Percentiles rank a stretch among this genome's conserved stretches.
These are phyloP conservation scores for Ramichloridium luteum DNA, from an alignment of 2,329 filamentous ascomycete genomes.

Conservation along the genomic window DNA sequence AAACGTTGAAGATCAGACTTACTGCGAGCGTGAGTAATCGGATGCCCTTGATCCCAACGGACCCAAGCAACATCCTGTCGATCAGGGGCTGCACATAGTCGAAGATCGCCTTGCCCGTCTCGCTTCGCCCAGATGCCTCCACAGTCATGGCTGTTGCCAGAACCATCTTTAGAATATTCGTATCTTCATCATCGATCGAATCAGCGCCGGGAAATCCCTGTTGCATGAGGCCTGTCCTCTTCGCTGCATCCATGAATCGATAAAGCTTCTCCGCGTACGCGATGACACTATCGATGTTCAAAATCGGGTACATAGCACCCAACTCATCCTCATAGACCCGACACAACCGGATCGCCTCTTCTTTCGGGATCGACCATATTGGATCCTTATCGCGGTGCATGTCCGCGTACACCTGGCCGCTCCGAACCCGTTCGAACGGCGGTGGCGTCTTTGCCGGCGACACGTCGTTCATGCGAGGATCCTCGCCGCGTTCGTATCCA, in stretches of 20 bases:
- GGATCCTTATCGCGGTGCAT: conserved; percentile 53
- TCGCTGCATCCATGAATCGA: conserved; percentile 58
- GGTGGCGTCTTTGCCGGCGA: conserved; percentile 1
- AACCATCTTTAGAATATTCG: conserved; percentile 69
- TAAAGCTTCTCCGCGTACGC: conserved; percentile 58
- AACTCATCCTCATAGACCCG: conserved; percentile 79
- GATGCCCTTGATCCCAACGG: conserved; percentile 46
- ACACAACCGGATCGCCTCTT: conserved; percentile 70
- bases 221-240: conserved; percentile 46
- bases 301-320: conserved; percentile 80
- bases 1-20: conserved; percentile 19
- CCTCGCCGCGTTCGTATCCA: too few relatives aligned
- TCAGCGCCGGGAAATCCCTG: conserved; percentile 43
- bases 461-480: too few relatives aligned
- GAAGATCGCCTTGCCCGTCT: conserved; percentile 60
- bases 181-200: conserved; percentile 48
- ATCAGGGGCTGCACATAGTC: conserved; percentile 61
- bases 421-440: neutral
- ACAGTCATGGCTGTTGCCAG: conserved; percentile 66
- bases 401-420: conserved; percentile 15
- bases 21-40: conserved; percentile 47
- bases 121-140: conserved; percentile 67
- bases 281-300: conserved; percentile 61
- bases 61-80: conserved; percentile 50
- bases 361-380: conserved; percentile 63